These are phyloP conservation scores for Phylloporus sp. DNA, from an alignment of 768 basidiomycete species.

Conservation along the genomic window DNA sequence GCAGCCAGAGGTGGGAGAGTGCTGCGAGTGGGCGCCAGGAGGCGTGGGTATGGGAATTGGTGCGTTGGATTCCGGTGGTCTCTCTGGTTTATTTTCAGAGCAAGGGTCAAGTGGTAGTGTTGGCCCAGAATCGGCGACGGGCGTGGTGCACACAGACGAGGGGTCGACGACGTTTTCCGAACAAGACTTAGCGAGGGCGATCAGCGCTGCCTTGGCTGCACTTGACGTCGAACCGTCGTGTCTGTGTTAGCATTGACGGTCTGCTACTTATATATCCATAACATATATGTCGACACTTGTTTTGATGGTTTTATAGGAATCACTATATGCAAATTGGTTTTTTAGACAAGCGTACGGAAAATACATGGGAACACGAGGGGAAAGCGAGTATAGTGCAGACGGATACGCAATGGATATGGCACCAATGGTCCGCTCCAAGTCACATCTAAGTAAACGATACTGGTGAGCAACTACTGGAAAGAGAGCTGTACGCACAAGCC, in stretches of 20 bases:
- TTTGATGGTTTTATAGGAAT: background rate
- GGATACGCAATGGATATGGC: background rate
- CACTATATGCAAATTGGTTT: no score
- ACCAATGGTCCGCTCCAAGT: background rate
- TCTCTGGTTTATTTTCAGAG: background rate
- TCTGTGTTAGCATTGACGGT: background rate
- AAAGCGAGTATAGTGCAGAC: background rate
- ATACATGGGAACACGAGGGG: background rate
- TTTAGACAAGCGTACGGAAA: no score
- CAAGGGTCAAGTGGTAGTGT: background rate
- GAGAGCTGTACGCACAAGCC: constrained; percentile 22
- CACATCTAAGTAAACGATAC: background rate
- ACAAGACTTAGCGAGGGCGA: constrained; percentile 21
- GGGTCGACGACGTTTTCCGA: constrained; percentile 13
- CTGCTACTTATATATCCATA: background rate
- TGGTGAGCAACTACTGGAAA: background rate
- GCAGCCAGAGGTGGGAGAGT: constrained; percentile 32
- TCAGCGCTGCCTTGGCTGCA: constrained; percentile 20
- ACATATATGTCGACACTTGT: background rate
- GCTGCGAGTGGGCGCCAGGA: constrained; percentile 23
- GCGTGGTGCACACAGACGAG: background rate
- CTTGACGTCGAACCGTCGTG: background rate
- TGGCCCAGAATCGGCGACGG: background rate
- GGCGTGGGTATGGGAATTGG: background rate
- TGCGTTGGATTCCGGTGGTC: background rate